Conservation (phyloP, 2,329 filamentous ascomycete genomes). For the Colletotrichum scovillei region DNA sequence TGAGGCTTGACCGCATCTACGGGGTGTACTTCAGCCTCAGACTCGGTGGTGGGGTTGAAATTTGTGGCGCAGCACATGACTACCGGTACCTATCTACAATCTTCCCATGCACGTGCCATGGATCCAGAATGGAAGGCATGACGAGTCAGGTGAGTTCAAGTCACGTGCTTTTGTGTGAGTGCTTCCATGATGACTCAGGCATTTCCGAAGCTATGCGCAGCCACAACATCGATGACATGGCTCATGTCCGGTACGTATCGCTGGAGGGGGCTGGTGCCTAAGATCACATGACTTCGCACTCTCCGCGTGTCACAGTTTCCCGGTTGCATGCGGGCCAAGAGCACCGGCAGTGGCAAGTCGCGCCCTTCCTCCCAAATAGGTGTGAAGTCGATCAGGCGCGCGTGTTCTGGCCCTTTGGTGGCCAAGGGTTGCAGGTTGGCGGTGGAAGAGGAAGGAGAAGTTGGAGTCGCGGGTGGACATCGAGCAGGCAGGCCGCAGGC, state of each 20-base stretch:
- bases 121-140: no score
- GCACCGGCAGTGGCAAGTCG: conserved; percentile 35
- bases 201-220: neutral
- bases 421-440: neutral
- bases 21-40: neutral
- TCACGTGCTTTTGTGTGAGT: neutral
- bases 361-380: conserved; percentile 22
- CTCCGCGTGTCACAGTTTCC: conserved; percentile 43
- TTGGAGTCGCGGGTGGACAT: neutral
- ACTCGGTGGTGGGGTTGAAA: no score
- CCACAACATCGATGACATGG: neutral
- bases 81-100: no score
- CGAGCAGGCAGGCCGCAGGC: neutral
- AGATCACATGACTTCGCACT: conserved; percentile 51
- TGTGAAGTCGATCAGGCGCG: neutral
- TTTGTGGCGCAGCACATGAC: neutral
- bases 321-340: conserved; percentile 30
- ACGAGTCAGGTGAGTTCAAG: neutral
- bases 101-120: no score
- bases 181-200: neutral
- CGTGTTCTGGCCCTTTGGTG: neutral
- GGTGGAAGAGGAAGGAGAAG: neutral
- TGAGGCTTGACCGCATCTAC: conserved; percentile 38
- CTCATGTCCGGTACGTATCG: neutral
- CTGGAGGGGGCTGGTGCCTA: conserved; percentile 46